Conservation (phyloP, 441 rosid genomes). For the Euphorbia schlechtendalii region DNA sequence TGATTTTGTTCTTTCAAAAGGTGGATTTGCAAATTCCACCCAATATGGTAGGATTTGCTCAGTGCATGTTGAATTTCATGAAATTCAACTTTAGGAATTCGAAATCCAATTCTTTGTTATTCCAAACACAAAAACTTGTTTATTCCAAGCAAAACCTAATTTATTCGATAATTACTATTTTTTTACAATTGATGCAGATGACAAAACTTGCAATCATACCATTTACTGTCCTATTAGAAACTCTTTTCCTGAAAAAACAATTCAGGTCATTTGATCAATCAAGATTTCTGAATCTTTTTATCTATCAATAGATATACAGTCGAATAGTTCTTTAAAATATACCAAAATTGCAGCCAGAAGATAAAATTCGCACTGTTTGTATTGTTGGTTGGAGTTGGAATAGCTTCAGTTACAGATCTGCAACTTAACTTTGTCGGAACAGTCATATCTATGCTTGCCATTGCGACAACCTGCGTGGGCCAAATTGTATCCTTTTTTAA, state of each 20-base stretch:
- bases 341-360: slow-evolving; percentile 51
- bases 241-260: slow-evolving; percentile 78
- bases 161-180: not conserved
- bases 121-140: no score
- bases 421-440: slow-evolving; percentile 86
- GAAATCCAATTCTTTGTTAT: no score
- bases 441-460: slow-evolving; percentile 73
- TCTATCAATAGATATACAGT: not conserved
- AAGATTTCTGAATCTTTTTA: not conserved
- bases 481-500: slow-evolving; percentile 72
- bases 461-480: slow-evolving; percentile 83
- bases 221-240: slow-evolving; percentile 85
- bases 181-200: slow-evolving; percentile 43
- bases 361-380: slow-evolving; percentile 66
- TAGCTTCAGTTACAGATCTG: slow-evolving; percentile 94
- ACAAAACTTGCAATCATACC: slow-evolving; percentile 98
- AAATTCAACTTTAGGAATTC: no score
- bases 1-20: no score
- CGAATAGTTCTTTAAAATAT: not conserved
- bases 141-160: no score
- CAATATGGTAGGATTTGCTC: no score
- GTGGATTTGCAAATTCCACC: no score
- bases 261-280: slow-evolving; percentile 50
- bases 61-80: no score
- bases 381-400: slow-evolving; percentile 76